phyloP scores from a whole-genome alignment of 176 grass and related monocot species.

The Zea mays region DNA sequence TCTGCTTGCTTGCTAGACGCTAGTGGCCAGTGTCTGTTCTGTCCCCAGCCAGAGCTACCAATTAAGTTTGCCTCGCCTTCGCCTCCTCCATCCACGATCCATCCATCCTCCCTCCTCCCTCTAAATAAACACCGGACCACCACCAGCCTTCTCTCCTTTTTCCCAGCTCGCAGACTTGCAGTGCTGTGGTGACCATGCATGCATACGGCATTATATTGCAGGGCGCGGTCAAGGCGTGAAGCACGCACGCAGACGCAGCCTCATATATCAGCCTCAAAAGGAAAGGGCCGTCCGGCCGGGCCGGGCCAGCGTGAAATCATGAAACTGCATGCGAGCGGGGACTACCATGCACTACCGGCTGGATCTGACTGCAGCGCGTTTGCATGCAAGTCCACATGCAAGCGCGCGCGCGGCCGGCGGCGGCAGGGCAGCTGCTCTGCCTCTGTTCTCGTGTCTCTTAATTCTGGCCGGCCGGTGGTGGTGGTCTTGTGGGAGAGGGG shows the following conservation, averaged over 20 bases:
- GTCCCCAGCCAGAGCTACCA: background rate
- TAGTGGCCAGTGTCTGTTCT: background rate
- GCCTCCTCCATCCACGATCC: background rate
- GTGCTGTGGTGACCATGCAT: too few relatives aligned
- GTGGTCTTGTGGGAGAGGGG: background rate
- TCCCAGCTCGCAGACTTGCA: background rate
- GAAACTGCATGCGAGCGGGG: background rate
- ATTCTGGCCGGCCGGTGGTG: background rate
- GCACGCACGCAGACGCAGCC: background rate
- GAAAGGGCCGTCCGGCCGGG: background rate
- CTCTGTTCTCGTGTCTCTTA: background rate
- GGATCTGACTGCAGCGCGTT: background rate
- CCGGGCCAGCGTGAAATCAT: background rate
- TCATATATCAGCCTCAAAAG: background rate
- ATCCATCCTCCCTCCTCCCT: background rate
- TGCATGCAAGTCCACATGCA: background rate
- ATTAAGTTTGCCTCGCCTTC: background rate
- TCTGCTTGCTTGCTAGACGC: background rate
- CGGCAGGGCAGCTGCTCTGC: background rate
- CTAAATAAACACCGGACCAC: background rate
- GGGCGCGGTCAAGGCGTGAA: background rate
- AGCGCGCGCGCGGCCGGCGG: too few relatives aligned
- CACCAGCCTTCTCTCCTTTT: background rate
- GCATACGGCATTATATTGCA: background rate
- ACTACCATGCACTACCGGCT: background rate